Conservation (phyloP, 345 rosid species). For the Eucalyptus caleyi region DNA sequence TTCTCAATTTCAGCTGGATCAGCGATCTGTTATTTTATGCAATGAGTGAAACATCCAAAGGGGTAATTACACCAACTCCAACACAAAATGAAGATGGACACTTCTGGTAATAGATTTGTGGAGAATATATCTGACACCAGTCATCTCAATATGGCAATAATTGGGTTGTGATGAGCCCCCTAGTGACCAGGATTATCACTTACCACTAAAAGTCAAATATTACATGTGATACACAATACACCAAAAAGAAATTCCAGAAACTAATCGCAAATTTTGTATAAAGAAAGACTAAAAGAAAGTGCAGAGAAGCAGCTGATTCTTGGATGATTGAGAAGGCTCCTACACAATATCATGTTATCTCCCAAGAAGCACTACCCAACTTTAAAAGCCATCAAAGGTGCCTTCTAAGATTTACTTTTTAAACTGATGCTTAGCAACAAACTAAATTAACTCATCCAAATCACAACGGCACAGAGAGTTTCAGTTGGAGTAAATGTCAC, state of each 20-base stretch:
- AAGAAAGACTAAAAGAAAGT: background rate
- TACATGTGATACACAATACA: background rate
- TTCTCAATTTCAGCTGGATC: slow-evolving; percentile 82
- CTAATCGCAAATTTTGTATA: background rate
- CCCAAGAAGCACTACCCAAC: background rate
- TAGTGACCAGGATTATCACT: background rate
- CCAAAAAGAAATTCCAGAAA: background rate
- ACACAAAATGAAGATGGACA: background rate
- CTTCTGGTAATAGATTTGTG: background rate
- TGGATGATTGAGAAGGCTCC: background rate
- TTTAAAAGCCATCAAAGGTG: background rate
- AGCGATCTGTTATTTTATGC: slow-evolving; percentile 28
- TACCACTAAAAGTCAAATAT: background rate
- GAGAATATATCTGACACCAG: background rate
- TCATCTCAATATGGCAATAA: background rate
- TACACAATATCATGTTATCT: background rate
- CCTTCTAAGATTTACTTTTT: background rate
- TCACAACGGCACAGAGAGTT: background rate
- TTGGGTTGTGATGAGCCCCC: background rate
- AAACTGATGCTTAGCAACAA: background rate
- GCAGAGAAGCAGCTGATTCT: background rate
- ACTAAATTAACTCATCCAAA: background rate
- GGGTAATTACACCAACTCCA: background rate
- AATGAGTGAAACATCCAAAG: background rate
- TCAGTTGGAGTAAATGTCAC: background rate